These are phyloP conservation scores for Penicillium diatomitis DNA, from an alignment of 495 filamentous ascomycete genomes.

Conservation along the genomic window DNA sequence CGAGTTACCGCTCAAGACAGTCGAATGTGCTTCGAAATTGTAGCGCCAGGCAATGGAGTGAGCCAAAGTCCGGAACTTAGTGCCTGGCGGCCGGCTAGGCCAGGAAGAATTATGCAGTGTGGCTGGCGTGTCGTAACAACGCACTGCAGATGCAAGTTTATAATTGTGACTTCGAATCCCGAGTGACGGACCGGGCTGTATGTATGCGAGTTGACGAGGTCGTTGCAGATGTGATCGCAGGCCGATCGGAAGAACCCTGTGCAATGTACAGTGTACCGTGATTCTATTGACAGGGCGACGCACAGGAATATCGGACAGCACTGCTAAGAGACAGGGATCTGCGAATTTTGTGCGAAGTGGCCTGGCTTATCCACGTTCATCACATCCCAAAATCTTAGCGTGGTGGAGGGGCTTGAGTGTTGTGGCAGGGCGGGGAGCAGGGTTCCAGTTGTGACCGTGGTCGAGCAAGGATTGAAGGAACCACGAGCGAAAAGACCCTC, in stretches of 20 bases:
- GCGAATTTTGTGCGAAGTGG: constrained; percentile 1
- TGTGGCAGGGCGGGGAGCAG: constrained; percentile 16
- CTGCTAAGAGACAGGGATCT: constrained; percentile 5
- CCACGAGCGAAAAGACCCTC: constrained; percentile 1
- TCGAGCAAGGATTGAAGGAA: too few species aligned
- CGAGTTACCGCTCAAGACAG: constrained; percentile 14
- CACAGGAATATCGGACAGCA: constrained; percentile 8
- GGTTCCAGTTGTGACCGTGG: not conserved
- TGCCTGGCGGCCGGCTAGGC: constrained; percentile 3
- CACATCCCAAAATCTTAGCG: constrained; percentile 17
- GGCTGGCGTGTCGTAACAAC: constrained; percentile 4
- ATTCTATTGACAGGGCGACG: not conserved
- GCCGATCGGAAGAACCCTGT: constrained; percentile 6
- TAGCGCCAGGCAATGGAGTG: constrained; percentile 15
- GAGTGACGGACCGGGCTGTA: not conserved
- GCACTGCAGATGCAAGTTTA: constrained; percentile 6
- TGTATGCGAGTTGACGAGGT: not conserved
- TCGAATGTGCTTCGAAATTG: constrained; percentile 7
- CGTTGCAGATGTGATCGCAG: constrained; percentile 4
- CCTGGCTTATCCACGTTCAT: constrained; percentile 18
- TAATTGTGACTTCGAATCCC: not conserved
- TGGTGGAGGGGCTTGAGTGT: constrained; percentile 19
- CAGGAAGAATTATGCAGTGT: constrained; percentile 3
- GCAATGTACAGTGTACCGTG: not conserved
- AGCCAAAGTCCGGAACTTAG: constrained; percentile 9